A percentile compares a stretch with the other conserved stretches of the same genome.
Conservation (phyloP, 345 rosid genomes). For the Lenwebbia sp. region DNA sequence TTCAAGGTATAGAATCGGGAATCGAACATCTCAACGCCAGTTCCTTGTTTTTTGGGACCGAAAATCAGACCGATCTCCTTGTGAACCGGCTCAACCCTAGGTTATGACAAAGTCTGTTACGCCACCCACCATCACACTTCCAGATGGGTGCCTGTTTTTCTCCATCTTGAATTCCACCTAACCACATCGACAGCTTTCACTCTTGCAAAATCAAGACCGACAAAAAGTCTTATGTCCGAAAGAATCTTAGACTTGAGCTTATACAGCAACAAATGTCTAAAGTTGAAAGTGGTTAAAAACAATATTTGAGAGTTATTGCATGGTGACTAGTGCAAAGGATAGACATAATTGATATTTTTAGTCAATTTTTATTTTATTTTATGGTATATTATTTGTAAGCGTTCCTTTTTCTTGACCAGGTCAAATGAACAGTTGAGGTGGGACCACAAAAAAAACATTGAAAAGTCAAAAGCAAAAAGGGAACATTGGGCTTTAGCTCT, state of each 20-base stretch:
- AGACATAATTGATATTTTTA: background rate
- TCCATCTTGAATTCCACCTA: background rate
- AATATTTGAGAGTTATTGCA: background rate
- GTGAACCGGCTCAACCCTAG: background rate
- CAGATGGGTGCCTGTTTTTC: background rate
- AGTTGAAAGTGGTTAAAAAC: background rate
- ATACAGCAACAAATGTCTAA: background rate
- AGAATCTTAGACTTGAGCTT: background rate
- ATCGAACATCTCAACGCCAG: background rate
- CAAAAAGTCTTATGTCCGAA: background rate
- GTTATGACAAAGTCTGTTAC: background rate
- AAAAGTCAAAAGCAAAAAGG: too few species aligned
- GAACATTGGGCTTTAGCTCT: too few species aligned
- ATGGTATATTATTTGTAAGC: too few species aligned
- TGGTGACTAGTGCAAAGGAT: background rate
- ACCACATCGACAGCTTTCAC: background rate
- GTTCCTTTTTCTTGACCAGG: too few species aligned
- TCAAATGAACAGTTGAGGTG: too few species aligned
- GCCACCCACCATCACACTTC: background rate
- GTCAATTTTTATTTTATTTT: background rate
- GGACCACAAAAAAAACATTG: too few species aligned
- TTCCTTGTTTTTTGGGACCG: background rate
- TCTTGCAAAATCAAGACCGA: background rate
- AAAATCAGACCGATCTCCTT: fast-evolving
- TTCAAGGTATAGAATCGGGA: background rate